Base-by-base conservation (phyloP, 1,284 basidiomycete genomes). In the Ganoderma leucocontextum region DNA sequence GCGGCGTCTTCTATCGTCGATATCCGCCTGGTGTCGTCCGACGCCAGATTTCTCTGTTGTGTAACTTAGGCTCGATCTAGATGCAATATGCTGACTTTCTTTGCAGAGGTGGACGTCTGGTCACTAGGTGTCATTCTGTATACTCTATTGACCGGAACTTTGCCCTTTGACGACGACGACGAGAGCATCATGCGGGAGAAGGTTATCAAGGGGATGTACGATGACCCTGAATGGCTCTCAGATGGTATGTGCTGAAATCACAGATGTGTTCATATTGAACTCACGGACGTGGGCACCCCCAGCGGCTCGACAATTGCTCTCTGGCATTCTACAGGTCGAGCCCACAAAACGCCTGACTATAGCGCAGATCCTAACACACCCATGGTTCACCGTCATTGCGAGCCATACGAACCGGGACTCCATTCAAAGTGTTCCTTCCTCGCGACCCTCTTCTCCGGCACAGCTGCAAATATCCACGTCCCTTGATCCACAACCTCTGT, bases 91-190 rank as follows among this genome's bases (percentile, higher is more conserved):
- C 58, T 60, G 58, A 60, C 36, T 41, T 60, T 12, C 36, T 15
- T 60, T 41, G 70, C 84, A 92, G 96, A 98, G 86, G 96, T 98
- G 59, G 98, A 99, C 77, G 86, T 98, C 36, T 99, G 97, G 97
- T 99, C 98, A 0, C 85, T 99, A 41, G 97, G 97, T 4, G 89
- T 99, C 70, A 99, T 99, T 65, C 85, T 99, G 10, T 98, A 97
- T 79, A 94, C 92, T n/a, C 87, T 99, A 17, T 85, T 99, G 44
- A 97, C 95, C 0, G 97, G 97, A 1, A 95, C 93, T 5, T 82
- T 99, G n/a, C 97, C 97, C 0, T 99, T 99, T 75, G 97, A 99
- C 75, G 95, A 99, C 75, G 98, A 99, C 70, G 93, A 99, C 77
- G 98, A 99, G 81, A 82, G 85, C 42, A 78, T 93, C 41, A 99